Evolutionary conservation across 2,329 filamentous ascomycete species (phyloP), one percentile per base, ranked within the genome.

Genomic region (Trichothecium sympodiale): DNA sequence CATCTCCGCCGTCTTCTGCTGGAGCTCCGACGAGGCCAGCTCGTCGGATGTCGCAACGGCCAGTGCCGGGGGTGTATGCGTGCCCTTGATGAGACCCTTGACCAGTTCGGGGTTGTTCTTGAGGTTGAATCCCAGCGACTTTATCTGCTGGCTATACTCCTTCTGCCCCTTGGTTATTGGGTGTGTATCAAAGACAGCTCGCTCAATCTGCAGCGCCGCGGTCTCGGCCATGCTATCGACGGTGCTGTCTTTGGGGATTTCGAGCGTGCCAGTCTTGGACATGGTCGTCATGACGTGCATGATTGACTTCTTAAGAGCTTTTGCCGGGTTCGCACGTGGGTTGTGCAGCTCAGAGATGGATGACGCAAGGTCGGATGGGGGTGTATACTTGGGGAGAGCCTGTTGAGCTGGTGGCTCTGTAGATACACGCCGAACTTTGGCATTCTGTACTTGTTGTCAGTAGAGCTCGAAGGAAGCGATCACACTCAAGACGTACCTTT

Each of bases 1-100:
- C 69, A 89, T 78, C 47, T 80, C 76, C 13, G 82, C 82, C 17
- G 76, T 81, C 53, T 86, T 74, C 18, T 71, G 71, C 54, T 94
- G 86, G 51, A 88, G 71, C 55, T 96, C 88, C 44, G 93, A 83
- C 38, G 84, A 94, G 2, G 87, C 87, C 69, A 98, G 84, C 51
- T 95, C 85, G 51, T 91, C 83, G 2, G 83, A 76, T 12, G 77
- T 80, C 91, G 98, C 95, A 35, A 74, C 74, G n/a, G 85, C 83
- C 31, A 98, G 68, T 38, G 77, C 75, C n/a, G 80, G 66, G 0
- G 89, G 77, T 6, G 79, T 75, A 26, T 95, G 64, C 23, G 70
- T 75, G 35, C 77, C 74, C 42, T 74, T 73, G n/a, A 96, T 65
- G 36, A 98, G 65, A 29, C 81, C 76, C 49, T 80, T 73, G 35